A percentile compares a stretch with the other conserved stretches of the same genome.
phyloP scores from a whole-genome alignment of 768 basidiomycete genomes.

The Vararia minispora region DNA sequence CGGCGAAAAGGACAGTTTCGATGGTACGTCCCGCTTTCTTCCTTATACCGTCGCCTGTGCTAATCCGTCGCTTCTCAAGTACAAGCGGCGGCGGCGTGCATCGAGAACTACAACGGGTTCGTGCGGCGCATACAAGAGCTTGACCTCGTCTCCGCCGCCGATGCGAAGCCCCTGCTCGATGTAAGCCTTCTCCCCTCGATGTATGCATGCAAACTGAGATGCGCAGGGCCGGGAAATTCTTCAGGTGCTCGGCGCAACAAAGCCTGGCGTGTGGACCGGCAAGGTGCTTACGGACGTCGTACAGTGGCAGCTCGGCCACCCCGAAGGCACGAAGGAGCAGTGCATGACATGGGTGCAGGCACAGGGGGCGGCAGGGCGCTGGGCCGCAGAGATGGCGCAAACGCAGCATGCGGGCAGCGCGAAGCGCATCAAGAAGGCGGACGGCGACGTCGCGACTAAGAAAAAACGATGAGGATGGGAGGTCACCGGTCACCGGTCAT shows the following conservation, averaged over 20 bases:
- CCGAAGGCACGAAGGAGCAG: slow-evolving; percentile 49
- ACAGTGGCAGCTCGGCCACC: slow-evolving; percentile 81
- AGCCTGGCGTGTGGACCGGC: slow-evolving; percentile 63
- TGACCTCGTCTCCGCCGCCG: slow-evolving; percentile 45
- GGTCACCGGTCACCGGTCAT: too few species aligned
- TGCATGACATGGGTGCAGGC: slow-evolving; percentile 59
- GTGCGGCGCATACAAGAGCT: slow-evolving; percentile 48
- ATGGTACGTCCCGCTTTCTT: slow-evolving; percentile 27
- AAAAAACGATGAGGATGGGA: slow-evolving; percentile 3
- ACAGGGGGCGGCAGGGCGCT: slow-evolving; percentile 37
- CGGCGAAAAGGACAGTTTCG: slow-evolving; percentile 25
- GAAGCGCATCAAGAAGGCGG: slow-evolving; percentile 9
- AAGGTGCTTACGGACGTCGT: slow-evolving; percentile 53
- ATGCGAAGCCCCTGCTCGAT: slow-evolving; percentile 66
- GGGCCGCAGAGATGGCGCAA: slow-evolving; percentile 26
- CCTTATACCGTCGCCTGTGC: slow-evolving; percentile 10
- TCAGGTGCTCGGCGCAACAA: slow-evolving; percentile 35
- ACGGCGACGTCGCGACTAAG: slow-evolving; percentile 6
- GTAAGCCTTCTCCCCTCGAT: slow-evolving; percentile 32
- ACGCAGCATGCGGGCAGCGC: background rate
- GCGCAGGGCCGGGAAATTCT: slow-evolving; percentile 63
- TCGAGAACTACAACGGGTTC: slow-evolving; percentile 59
- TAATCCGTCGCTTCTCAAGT: slow-evolving; percentile 22
- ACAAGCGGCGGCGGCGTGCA: slow-evolving; percentile 32
- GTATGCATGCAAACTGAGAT: background rate